phyloP scores from a whole-genome alignment of 306 rosid species.

The Quercus mongolica region DNA sequence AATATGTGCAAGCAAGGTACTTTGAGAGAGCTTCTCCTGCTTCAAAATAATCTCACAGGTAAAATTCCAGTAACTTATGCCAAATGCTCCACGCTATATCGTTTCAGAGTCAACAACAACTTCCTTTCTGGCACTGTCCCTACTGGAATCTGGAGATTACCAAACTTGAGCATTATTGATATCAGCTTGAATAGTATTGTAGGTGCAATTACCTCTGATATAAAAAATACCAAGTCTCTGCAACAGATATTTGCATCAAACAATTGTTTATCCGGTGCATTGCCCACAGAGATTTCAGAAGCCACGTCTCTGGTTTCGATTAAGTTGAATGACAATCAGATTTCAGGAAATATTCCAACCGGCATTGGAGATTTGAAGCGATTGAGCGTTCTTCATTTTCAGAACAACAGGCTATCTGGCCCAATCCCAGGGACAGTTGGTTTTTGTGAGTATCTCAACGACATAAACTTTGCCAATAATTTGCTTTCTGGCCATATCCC shows the following conservation, averaged over 20 bases:
- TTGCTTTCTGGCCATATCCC: constrained; percentile 54
- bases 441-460: constrained; percentile 40
- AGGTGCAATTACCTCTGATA: too few relatives aligned
- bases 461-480: constrained; percentile 52
- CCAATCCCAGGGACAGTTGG: not conserved
- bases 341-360: too few relatives aligned
- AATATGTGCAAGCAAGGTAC: constrained; percentile 70
- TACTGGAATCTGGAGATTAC: constrained; percentile 69
- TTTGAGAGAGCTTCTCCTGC: constrained; percentile 46
- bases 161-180: constrained; percentile 50
- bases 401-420: too few relatives aligned
- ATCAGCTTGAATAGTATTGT: constrained; percentile 32
- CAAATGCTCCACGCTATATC: constrained; percentile 33
- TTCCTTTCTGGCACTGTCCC: constrained; percentile 73
- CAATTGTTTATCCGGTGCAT: too few relatives aligned
- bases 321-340: too few relatives aligned
- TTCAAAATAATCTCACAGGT: constrained; percentile 79
- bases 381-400: too few relatives aligned
- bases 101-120: constrained; percentile 69
- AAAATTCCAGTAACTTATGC: constrained; percentile 62
- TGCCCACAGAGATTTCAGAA: too few relatives aligned
- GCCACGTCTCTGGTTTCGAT: too few relatives aligned
- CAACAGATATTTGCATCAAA: too few relatives aligned
- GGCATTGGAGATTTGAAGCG: too few relatives aligned
- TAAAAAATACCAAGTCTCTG: too few relatives aligned